Conservation (phyloP, 1,139 yeast genomes). For the Arxiozyma telluris region DNA sequence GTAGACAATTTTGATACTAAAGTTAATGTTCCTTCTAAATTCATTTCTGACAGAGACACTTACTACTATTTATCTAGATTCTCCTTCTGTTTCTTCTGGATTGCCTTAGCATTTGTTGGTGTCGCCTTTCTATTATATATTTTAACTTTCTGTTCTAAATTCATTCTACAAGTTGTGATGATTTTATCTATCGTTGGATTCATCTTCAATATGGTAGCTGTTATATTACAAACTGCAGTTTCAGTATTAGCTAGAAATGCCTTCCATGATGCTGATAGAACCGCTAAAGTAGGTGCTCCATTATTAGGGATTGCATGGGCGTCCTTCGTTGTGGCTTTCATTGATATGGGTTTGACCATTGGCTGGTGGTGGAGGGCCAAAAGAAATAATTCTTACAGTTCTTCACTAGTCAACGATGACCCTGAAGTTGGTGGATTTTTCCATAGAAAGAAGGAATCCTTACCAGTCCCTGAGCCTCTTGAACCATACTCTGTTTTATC, state of each 20-base stretch:
- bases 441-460: conserved; percentile 8
- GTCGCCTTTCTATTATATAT: conserved; percentile 37
- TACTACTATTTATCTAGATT: conserved; percentile 65
- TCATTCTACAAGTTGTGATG: conserved; percentile 47
- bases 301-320: conserved; percentile 65
- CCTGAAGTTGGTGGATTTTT: conserved; percentile 7
- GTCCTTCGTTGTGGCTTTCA: conserved; percentile 33
- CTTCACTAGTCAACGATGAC: not conserved
- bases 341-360: conserved; percentile 10
- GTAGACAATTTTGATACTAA: conserved; percentile 57
- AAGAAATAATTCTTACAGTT: conserved; percentile 12
- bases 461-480: conserved; percentile 9
- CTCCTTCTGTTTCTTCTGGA: conserved; percentile 55
- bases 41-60: conserved; percentile 47
- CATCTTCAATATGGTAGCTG: conserved; percentile 49
- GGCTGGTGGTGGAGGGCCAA: conserved; percentile 4
- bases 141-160: conserved; percentile 35
- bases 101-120: conserved; percentile 52
- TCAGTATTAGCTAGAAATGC: conserved; percentile 57
- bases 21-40: conserved; percentile 46
- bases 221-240: conserved; percentile 60
- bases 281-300: conserved; percentile 46
- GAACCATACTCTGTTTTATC: conserved; percentile 5
- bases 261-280: conserved; percentile 39
- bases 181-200: conserved; percentile 45